Evolutionary conservation across 129 eudicot genomes (phyloP), one percentile per base, ranked within the genome.

Genomic region (Dittrichia graveolens): DNA sequence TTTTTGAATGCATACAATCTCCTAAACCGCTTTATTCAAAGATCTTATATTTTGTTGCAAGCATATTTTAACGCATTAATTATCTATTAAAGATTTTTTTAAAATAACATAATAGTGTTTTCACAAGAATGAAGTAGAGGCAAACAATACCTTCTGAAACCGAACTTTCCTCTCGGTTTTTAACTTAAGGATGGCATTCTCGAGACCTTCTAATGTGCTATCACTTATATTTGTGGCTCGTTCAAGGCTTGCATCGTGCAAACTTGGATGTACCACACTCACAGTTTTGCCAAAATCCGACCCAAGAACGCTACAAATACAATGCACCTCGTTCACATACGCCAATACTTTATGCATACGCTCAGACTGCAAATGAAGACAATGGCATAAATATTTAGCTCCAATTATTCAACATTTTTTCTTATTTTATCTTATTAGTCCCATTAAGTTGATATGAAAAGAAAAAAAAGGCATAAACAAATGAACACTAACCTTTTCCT

Each of bases 221-320:
- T 87, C 91, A 65, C 96, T 87, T 55, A 90, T 85, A 73, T 90
- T 87, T 58, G 87, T 90, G 65, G 86, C 83, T 53, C 77, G 89
- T 73, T 82, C 91, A 57, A 77, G 35, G 71, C 71, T 81, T 46
- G 82, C 61, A 18, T 74, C 81, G 7, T 79, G 86, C 83, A 90
- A 83, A 80, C 96, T 90, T 41, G 96, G 96, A 72, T 90, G 91
- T 73, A 90, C 84, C 35, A 74, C 91, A 53, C 82, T 74, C 69
- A 90, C 86, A 39, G 85, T 85, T 83, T 82, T 79, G 53, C 86
- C 79, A 74, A 90, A 90, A 75, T 87, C 96, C 54, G 79, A 72
- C 46, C 79, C 86, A 38, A 90, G 95, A 60, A 90, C 74, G 52
- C 89, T 77, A 52, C 91, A 78, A 60, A 90, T 75, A 18, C 68